Conservation (phyloP, 2,329 filamentous ascomycete species). For the Fusarium vanettenii region DNA sequence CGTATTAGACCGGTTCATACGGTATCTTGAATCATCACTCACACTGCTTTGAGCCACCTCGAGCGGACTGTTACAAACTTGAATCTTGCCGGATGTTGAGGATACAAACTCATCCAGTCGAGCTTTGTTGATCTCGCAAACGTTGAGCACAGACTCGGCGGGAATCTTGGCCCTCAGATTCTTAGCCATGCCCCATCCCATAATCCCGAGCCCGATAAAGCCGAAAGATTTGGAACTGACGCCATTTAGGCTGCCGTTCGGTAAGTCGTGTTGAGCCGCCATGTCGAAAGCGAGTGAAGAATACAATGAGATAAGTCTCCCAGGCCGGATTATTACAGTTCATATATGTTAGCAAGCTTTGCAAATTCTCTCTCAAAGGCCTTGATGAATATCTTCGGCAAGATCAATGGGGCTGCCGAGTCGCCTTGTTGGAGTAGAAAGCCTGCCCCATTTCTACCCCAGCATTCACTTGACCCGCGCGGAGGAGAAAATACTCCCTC, state of each 20-base stretch:
- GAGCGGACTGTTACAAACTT: neutral
- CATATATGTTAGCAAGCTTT: neutral
- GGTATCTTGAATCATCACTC: neutral
- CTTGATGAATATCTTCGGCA: neutral
- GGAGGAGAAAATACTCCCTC: neutral
- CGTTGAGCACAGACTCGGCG: conserved; percentile 39
- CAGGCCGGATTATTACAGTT: neutral
- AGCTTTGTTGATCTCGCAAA: conserved; percentile 42
- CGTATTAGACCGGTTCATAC: neutral
- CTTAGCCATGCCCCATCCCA: conserved; percentile 51
- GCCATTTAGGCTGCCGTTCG: neutral
- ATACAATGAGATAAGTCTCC: neutral
- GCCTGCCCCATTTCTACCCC: neutral
- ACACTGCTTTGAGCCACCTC: neutral
- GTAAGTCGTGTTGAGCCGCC: neutral
- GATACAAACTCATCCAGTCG: neutral
- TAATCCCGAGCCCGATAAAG: conserved; percentile 45
- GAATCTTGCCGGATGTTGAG: neutral
- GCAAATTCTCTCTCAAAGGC: neutral
- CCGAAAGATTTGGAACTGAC: neutral
- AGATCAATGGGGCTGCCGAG: neutral
- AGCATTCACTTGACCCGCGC: neutral
- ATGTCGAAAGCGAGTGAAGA: neutral
- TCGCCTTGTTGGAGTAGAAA: neutral
- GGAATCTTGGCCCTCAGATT: conserved; percentile 45